Percentiles rank a stretch among this genome's conserved stretches.
These are phyloP conservation scores for Hymenoscyphus scutula DNA, from an alignment of 2,329 filamentous ascomycete species.

Conservation along the genomic window DNA sequence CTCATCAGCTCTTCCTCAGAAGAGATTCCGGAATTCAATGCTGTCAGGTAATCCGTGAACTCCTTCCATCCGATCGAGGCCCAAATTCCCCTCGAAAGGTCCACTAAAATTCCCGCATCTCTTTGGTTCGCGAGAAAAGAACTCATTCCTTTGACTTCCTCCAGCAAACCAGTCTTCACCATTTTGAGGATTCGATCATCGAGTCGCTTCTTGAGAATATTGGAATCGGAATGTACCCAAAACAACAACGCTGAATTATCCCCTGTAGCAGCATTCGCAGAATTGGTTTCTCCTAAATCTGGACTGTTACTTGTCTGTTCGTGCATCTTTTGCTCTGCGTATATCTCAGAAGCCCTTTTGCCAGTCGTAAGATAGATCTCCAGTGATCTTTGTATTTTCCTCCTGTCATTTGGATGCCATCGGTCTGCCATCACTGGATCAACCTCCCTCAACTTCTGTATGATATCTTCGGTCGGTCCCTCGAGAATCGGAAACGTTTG, in stretches of 20 bases:
- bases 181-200: constrained; percentile 81
- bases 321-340: constrained; percentile 66
- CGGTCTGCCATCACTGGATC: constrained; percentile 85
- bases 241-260: constrained; percentile 54
- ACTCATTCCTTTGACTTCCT: constrained; percentile 57
- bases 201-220: constrained; percentile 67
- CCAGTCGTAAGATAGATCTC: constrained; percentile 88
- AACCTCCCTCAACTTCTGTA: constrained; percentile 71
- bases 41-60: constrained; percentile 68
- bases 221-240: constrained; percentile 78
- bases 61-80: constrained; percentile 96
- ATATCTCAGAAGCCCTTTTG: constrained; percentile 78
- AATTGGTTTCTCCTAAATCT: constrained; percentile 15
- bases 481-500: constrained; percentile 68
- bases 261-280: neutral
- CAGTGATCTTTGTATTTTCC: constrained; percentile 86
- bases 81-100: constrained; percentile 85
- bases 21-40: constrained; percentile 38
- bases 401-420: constrained; percentile 91
- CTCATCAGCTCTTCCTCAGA: constrained; percentile 46
- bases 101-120: constrained; percentile 53
- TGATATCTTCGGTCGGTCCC: constrained; percentile 66
- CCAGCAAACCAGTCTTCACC: constrained; percentile 64
- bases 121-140: constrained; percentile 45
- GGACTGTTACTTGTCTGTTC: constrained; percentile 37